phyloP scores from a whole-genome alignment of 805 yeast species.

The Saccharomycopsis synnaedendra region DNA sequence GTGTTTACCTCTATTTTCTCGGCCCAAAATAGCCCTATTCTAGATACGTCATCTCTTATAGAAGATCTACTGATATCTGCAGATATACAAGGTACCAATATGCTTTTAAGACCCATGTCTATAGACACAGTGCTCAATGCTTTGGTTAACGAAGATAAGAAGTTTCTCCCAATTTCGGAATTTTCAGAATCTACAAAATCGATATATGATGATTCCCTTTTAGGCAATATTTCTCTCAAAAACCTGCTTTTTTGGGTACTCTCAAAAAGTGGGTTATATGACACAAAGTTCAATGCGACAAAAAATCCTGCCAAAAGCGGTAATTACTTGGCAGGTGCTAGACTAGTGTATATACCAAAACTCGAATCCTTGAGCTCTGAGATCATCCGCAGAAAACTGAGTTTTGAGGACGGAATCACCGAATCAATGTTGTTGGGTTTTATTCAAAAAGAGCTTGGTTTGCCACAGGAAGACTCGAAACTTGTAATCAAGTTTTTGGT shows the following conservation, averaged over 20 bases:
- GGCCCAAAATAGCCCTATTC: not conserved
- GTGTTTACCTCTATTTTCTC: conserved; percentile 7
- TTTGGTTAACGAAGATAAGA: conserved; percentile 3
- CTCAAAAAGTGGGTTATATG: conserved; percentile 7
- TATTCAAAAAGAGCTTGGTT: not conserved
- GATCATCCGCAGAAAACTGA: too few species aligned
- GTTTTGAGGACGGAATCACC: not conserved
- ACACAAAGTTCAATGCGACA: conserved; percentile 1
- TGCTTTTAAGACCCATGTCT: conserved; percentile 13
- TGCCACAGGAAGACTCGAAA: not conserved
- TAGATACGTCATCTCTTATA: conserved; percentile 8
- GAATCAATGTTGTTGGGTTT: not conserved
- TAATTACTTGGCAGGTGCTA: conserved; percentile 7
- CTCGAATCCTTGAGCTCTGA: not conserved
- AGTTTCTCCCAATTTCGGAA: conserved; percentile 3
- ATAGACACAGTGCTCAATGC: conserved; percentile 15
- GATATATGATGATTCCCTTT: conserved; percentile 5
- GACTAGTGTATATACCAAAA: conserved; percentile 7
- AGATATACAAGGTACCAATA: not conserved
- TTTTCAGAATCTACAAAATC: conserved; percentile 1
- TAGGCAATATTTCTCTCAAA: conserved; percentile 7
- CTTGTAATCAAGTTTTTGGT: conserved; percentile 1
- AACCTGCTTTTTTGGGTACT: conserved; percentile 10
- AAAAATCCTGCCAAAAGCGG: conserved; percentile 7
- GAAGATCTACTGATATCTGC: conserved; percentile 7